Evolutionary conservation across 345 rosid genomes (phyloP).

Genomic region (Citrus maxima): DNA sequence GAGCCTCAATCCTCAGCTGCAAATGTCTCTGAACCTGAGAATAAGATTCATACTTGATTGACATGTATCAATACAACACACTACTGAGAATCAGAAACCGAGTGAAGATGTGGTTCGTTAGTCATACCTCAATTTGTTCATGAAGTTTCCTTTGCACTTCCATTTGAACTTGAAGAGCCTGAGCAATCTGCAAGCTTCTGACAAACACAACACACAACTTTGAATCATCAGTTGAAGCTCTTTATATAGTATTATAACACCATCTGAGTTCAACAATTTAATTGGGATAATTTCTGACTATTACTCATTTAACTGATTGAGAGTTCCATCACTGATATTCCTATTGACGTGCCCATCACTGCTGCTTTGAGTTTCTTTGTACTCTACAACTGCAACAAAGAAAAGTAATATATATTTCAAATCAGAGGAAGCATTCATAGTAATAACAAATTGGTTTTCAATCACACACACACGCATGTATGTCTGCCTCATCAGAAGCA

Average conservation of each 20-base stretch:
- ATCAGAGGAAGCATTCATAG: background rate
- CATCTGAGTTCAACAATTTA: conserved; percentile 10
- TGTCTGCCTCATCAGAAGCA: background rate
- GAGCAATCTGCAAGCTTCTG: conserved; percentile 70
- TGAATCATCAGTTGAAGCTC: conserved; percentile 8
- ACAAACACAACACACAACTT: conserved; percentile 24
- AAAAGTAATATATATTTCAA: conserved; percentile 9
- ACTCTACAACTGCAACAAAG: conserved; percentile 46
- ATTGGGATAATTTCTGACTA: conserved; percentile 14
- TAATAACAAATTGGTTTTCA: background rate
- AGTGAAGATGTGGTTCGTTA: background rate
- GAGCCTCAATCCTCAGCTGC: conserved; percentile 95
- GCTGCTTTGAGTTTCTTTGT: conserved; percentile 40
- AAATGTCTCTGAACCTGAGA: conserved; percentile 89
- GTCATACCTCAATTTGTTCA: conserved; percentile 85
- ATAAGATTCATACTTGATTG: conserved; percentile 8
- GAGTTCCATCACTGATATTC: conserved; percentile 33
- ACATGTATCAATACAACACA: conserved; percentile 2
- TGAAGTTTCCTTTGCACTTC: conserved; percentile 91
- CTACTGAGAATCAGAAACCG: background rate
- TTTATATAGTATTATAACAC: background rate
- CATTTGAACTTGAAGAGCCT: conserved; percentile 87
- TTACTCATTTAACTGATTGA: conserved; percentile 59
- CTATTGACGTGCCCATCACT: conserved; percentile 19
- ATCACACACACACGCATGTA: background rate